Percentiles rank a stretch among this genome's conserved stretches.
Evolutionary conservation across 257 asterid genomes (phyloP).

Genomic region (Solanum chmielewskii): DNA sequence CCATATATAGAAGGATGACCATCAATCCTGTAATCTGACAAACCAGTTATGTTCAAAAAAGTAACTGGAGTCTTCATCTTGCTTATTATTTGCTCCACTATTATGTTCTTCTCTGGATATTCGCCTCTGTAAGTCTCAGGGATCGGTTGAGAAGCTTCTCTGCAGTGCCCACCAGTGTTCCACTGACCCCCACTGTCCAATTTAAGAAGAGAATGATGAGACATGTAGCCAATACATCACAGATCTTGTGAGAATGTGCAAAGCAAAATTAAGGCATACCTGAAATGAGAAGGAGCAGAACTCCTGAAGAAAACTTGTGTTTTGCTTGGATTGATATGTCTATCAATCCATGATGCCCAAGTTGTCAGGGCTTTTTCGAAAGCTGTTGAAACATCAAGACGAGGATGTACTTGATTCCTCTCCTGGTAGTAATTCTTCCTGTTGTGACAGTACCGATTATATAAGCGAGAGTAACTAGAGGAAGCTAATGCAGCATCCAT

Average conservation of each 20-base stretch:
- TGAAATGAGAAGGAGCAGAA: conserved; percentile 95
- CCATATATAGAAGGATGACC: conserved; percentile 91
- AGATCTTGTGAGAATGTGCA: neutral
- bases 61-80: conserved; percentile 67
- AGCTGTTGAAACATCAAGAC: conserved; percentile 57
- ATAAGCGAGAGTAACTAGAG: neutral
- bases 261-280: conserved; percentile 21
- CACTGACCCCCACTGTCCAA: conserved; percentile 68
- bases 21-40: conserved; percentile 71
- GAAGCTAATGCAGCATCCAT: neutral
- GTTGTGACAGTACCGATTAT: neutral
- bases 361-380: conserved; percentile 54
- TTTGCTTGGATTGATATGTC: conserved; percentile 46
- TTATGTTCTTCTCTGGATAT: conserved; percentile 44
- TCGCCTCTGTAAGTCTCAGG: conserved; percentile 15
- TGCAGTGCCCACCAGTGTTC: conserved; percentile 90
- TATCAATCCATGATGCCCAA: conserved; percentile 87
- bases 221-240: neutral
- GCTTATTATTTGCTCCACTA: conserved; percentile 42
- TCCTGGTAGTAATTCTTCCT: conserved; percentile 89
- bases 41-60: conserved; percentile 46
- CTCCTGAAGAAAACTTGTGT: conserved; percentile 80
- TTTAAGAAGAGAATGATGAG: neutral
- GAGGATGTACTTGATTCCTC: conserved; percentile 57
- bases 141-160: conserved; percentile 56